phyloP scores from a whole-genome alignment of 495 filamentous ascomycete genomes.

The Aspergillus biplanus region DNA sequence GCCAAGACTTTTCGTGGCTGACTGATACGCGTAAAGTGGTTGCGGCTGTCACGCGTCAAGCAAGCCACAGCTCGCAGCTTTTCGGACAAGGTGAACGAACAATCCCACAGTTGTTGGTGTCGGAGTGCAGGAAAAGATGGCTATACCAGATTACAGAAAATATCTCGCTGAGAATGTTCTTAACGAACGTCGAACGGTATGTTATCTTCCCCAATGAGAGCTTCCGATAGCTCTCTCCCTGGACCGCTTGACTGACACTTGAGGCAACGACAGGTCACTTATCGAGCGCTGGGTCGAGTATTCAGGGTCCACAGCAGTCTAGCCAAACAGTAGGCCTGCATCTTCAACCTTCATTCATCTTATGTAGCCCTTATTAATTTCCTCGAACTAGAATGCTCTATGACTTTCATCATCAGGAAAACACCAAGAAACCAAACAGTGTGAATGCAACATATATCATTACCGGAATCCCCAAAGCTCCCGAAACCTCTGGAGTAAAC shows the following conservation, averaged over 20 bases:
- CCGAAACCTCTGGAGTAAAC: constrained; percentile 40
- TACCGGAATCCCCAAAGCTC: constrained; percentile 58
- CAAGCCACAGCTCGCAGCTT: constrained; percentile 19
- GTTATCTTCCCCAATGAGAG: constrained; percentile 24
- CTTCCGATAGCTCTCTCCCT: not conserved
- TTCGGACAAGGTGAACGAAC: not conserved
- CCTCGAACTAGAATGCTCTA: constrained; percentile 72
- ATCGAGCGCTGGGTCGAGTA: constrained; percentile 77
- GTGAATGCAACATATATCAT: constrained; percentile 90
- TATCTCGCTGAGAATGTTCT: constrained; percentile 78
- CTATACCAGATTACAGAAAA: constrained; percentile 61
- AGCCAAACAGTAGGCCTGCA: constrained; percentile 73
- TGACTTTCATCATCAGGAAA: constrained; percentile 83
- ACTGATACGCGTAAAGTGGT: constrained; percentile 58
- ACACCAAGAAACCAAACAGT: constrained; percentile 69
- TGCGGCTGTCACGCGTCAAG: constrained; percentile 40
- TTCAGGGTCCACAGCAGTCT: constrained; percentile 79
- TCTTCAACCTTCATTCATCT: not conserved
- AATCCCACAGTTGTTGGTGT: constrained; percentile 4
- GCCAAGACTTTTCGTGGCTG: constrained; percentile 48
- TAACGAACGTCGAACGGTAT: constrained; percentile 74
- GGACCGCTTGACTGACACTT: not conserved
- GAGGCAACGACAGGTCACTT: constrained; percentile 67
- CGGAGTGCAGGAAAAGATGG: constrained; percentile 40
- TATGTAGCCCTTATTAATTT: constrained; percentile 6